Evolutionary conservation across 164 flowering plant genomes (phyloP).

Genomic region (Warburgia ugandensis): DNA sequence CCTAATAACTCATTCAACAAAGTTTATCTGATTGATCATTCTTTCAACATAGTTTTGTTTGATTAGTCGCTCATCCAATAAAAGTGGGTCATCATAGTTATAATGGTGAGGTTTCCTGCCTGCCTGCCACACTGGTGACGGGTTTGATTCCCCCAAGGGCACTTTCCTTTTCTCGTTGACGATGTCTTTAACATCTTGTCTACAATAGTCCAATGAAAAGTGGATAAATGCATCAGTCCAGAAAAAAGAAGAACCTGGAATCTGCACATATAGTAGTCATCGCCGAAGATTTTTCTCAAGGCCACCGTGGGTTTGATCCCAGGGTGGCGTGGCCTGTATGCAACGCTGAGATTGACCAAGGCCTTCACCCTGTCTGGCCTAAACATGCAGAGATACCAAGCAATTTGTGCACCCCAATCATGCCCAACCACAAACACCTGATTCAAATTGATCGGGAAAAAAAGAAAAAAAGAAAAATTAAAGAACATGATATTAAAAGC

Average conservation of each 20-base stretch:
- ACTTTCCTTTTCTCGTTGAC: neutral
- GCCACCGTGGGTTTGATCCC: constrained; percentile 23
- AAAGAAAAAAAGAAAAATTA: no score
- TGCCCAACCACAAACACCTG: constrained; percentile 73
- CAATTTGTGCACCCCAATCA: constrained; percentile 69
- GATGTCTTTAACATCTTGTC: neutral
- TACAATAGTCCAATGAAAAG: no score
- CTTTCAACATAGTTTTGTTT: no score
- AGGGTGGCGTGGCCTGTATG: constrained; percentile 39
- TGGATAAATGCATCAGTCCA: no score
- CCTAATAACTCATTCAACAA: no score
- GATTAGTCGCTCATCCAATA: no score
- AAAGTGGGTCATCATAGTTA: no score
- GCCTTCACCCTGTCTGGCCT: constrained; percentile 72
- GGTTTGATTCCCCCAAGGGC: neutral
- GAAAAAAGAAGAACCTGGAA: constrained; percentile 54
- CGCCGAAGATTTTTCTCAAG: constrained; percentile 41
- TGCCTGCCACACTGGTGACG: neutral
- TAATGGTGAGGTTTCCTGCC: no score
- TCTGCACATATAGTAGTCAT: constrained; percentile 58
- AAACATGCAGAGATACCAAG: constrained; percentile 58
- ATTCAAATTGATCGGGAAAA: no score
- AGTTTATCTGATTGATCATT: no score
- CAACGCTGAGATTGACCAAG: constrained; percentile 52
- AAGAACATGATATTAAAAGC: no score